Evolutionary conservation across 306 rosid genomes (phyloP).

Genomic region (Pyrus betulifolia): DNA sequence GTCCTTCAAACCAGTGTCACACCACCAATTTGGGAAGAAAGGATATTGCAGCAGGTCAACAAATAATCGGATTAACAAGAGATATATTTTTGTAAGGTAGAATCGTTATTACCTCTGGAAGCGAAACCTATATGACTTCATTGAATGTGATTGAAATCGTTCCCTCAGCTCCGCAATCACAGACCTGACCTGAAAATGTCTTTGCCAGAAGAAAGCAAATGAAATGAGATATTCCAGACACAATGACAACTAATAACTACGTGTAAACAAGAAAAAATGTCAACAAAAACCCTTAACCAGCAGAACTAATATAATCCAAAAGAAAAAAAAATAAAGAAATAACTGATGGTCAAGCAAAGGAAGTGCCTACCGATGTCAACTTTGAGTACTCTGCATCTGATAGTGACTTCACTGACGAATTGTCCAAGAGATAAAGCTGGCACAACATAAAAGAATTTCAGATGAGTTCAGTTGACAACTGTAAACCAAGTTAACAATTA

Average conservation of each 20-base stretch:
- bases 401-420: slow-evolving; percentile 67
- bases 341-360: slow-evolving; percentile 34
- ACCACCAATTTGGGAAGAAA: background rate
- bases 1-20: background rate
- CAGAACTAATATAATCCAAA: background rate
- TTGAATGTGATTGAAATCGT: slow-evolving; percentile 89
- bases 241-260: slow-evolving; percentile 9
- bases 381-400: slow-evolving; percentile 95
- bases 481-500: background rate
- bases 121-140: slow-evolving; percentile 89
- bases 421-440: slow-evolving; percentile 91
- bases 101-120: slow-evolving; percentile 56
- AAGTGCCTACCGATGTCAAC: slow-evolving; percentile 87
- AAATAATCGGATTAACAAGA: background rate
- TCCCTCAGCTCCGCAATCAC: slow-evolving; percentile 86
- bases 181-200: slow-evolving; percentile 96
- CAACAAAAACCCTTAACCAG: background rate
- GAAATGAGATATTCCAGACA: slow-evolving; percentile 60
- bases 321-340: background rate
- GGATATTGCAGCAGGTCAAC: background rate
- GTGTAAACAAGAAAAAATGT: background rate
- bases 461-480: background rate
- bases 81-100: background rate
- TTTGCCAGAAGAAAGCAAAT: slow-evolving; percentile 94
- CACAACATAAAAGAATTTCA: slow-evolving; percentile 25